Conservation (phyloP, 495 filamentous ascomycete species). For the Sphaerosporella brunnea region DNA sequence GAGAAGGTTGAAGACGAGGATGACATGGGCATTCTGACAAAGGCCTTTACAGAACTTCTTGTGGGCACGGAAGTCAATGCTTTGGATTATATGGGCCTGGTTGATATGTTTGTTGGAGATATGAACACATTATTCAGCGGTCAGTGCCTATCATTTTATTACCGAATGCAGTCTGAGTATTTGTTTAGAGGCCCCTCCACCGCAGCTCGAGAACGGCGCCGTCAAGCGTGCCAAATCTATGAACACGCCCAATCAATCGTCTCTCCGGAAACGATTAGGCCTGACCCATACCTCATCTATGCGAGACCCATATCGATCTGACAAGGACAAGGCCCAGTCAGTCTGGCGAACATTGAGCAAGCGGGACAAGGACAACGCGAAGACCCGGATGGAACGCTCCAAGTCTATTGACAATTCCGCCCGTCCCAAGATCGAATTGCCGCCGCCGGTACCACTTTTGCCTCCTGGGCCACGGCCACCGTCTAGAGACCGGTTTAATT, state of each 20-base stretch:
- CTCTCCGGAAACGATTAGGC: conserved; percentile 20
- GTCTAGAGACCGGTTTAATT: neutral
- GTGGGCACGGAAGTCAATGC: conserved; percentile 52
- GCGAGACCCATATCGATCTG: conserved; percentile 63
- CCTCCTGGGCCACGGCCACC: too few species aligned
- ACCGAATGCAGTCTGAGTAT: conserved; percentile 2
- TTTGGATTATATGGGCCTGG: conserved; percentile 68
- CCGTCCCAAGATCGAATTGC: conserved; percentile 31
- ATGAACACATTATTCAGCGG: conserved; percentile 74
- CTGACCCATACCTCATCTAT: conserved; percentile 54
- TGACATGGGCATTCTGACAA: conserved; percentile 75
- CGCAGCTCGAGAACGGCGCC: conserved; percentile 23
- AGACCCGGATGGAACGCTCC: conserved; percentile 41
- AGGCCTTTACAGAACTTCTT: conserved; percentile 77
- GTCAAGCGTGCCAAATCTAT: conserved; percentile 19
- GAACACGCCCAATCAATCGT: conserved; percentile 11
- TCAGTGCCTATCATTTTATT: conserved; percentile 32
- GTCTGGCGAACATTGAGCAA: conserved; percentile 86
- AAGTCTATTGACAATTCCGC: conserved; percentile 63
- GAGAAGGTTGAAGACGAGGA: conserved; percentile 91
- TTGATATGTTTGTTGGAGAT: conserved; percentile 87
- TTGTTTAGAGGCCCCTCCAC: conserved; percentile 33
- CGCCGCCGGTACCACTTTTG: too few species aligned
- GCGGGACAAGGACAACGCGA: conserved; percentile 41
- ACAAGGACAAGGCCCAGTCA: conserved; percentile 45